A percentile compares a stretch with the other conserved stretches of the same genome.
phyloP scores from a whole-genome alignment of 208 protist genomes.

The Crithidia acanthocephali region DNA sequence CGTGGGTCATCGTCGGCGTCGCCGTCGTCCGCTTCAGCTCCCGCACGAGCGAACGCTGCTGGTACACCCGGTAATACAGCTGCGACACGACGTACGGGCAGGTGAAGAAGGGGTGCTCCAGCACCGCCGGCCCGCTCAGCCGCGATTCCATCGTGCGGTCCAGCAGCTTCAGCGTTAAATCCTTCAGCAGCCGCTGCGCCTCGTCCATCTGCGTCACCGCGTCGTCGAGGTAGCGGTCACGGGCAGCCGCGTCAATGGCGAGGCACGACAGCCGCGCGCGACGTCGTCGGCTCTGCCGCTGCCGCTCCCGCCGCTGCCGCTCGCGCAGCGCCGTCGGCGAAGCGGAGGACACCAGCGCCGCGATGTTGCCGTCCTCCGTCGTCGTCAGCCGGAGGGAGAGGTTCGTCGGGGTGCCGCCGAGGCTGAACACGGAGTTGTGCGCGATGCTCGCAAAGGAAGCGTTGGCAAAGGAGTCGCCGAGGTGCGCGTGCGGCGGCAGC shows the following conservation, averaged over 20 bases:
- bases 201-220: constrained; percentile 60
- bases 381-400: constrained; percentile 30
- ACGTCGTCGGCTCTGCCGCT: constrained; percentile 18
- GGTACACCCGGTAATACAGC: constrained; percentile 67
- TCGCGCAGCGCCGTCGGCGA: constrained; percentile 21
- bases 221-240: constrained; percentile 42
- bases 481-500: background rate
- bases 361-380: constrained; percentile 25
- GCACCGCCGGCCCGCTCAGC: constrained; percentile 62
- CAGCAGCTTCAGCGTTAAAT: constrained; percentile 70
- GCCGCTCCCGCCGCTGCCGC: constrained; percentile 22
- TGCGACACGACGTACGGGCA: constrained; percentile 79
- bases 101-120: constrained; percentile 90
- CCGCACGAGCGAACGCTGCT: constrained; percentile 24
- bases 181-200: constrained; percentile 59
- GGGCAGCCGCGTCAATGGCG: constrained; percentile 31
- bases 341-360: constrained; percentile 29
- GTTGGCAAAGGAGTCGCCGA: constrained; percentile 27
- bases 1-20: background rate
- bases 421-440: constrained; percentile 21
- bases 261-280: constrained; percentile 37
- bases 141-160: constrained; percentile 59
- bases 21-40: constrained; percentile 3
- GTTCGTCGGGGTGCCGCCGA: constrained; percentile 31
- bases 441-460: constrained; percentile 27